Evolutionary conservation across 2,329 filamentous ascomycete species (phyloP).

Genomic region (Dactylellina drechsleri): DNA sequence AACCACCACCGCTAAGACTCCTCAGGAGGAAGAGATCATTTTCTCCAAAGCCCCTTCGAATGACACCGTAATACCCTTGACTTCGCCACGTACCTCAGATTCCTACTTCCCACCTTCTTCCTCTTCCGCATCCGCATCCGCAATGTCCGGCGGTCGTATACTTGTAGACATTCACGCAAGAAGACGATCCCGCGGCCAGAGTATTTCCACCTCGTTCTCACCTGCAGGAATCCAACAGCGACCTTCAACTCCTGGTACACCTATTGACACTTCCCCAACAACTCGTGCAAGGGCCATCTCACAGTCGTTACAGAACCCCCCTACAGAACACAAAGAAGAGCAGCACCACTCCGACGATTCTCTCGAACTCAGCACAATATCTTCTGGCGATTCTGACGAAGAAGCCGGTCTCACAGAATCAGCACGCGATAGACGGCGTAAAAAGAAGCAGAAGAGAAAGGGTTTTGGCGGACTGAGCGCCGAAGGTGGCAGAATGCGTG

Average conservation of each 20-base stretch:
- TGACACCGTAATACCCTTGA: slow-evolving; percentile 15
- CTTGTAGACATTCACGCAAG: slow-evolving; percentile 31
- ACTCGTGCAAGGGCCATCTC: slow-evolving; percentile 36
- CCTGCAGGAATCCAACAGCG: slow-evolving; percentile 24
- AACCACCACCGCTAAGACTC: neutral
- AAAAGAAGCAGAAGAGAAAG: slow-evolving; percentile 65
- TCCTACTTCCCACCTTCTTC: slow-evolving; percentile 1
- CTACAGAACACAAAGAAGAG: slow-evolving; percentile 37
- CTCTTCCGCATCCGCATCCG: slow-evolving; percentile 38
- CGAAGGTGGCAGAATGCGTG: slow-evolving; percentile 74
- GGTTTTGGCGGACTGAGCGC: slow-evolving; percentile 43
- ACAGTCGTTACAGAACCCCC: slow-evolving; percentile 37
- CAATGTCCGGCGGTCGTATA: slow-evolving; percentile 35
- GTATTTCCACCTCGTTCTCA: slow-evolving; percentile 51
- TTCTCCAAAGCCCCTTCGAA: slow-evolving; percentile 22
- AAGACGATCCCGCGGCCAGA: slow-evolving; percentile 48
- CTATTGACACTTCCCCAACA: slow-evolving; percentile 41
- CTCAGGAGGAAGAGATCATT: slow-evolving; percentile 18
- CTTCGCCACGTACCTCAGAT: slow-evolving; percentile 12
- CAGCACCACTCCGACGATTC: slow-evolving; percentile 24
- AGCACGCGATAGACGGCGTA: slow-evolving; percentile 73
- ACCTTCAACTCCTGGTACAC: slow-evolving; percentile 29
- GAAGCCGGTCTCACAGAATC: slow-evolving; percentile 81
- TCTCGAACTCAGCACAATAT: slow-evolving; percentile 46
- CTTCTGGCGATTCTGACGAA: slow-evolving; percentile 69